These are phyloP conservation scores for Ogataea nakhonphanomensis DNA, from an alignment of 805 yeast species.

Conservation along the genomic window DNA sequence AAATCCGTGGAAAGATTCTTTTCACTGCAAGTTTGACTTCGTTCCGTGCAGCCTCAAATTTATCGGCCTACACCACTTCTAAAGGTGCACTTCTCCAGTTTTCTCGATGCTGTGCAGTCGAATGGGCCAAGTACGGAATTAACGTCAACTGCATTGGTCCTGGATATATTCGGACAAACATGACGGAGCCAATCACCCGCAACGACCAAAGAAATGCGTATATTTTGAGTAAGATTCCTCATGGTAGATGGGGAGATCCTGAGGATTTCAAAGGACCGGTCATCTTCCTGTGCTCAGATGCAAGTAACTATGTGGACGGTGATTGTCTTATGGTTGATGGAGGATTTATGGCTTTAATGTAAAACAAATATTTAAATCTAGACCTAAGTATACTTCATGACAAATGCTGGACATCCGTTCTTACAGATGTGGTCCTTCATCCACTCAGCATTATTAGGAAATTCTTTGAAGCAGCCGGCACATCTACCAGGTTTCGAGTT, in stretches of 20 bases:
- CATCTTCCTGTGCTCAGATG: constrained; percentile 46
- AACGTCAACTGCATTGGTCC: constrained; percentile 49
- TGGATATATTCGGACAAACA: constrained; percentile 46
- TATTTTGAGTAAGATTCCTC: constrained; percentile 40
- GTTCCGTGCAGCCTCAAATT: constrained; percentile 38
- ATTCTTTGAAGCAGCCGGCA: constrained; percentile 51
- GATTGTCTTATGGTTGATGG: constrained; percentile 53
- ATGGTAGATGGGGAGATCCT: constrained; percentile 46
- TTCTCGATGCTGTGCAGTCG: constrained; percentile 39
- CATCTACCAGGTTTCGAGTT: constrained; percentile 44
- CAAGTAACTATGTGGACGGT: constrained; percentile 50
- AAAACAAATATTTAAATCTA: not conserved
- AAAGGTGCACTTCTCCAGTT: constrained; percentile 39
- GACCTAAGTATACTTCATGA: constrained; percentile 17
- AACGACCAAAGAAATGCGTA: constrained; percentile 27
- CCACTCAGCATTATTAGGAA: constrained; percentile 49
- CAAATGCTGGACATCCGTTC: constrained; percentile 41
- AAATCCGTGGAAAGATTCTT: constrained; percentile 37
- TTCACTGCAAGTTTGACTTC: constrained; percentile 42
- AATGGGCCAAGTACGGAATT: constrained; percentile 44
- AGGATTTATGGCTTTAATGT: constrained; percentile 40
- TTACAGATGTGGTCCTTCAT: constrained; percentile 47
- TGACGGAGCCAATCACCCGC: constrained; percentile 34
- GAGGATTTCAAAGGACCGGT: constrained; percentile 45
- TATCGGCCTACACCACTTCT: constrained; percentile 40